phyloP scores from a whole-genome alignment of 306 rosid genomes.

The Ceratonia siliqua region DNA sequence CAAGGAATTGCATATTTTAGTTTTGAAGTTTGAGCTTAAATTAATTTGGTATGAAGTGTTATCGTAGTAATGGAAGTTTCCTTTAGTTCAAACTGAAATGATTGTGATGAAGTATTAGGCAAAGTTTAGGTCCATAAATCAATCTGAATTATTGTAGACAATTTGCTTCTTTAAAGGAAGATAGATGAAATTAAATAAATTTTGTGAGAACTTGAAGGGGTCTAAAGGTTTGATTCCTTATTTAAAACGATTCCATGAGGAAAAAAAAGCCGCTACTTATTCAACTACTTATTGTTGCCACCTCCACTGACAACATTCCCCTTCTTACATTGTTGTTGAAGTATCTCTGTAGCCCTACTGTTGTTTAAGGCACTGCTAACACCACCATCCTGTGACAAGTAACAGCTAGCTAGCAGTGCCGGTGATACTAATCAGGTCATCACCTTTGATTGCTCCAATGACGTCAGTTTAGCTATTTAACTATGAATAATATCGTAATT shows the following conservation, averaged over 20 bases:
- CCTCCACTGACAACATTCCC: background rate
- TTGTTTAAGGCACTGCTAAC: background rate
- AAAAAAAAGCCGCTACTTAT: no score
- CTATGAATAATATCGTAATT: no score
- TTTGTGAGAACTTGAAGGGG: background rate
- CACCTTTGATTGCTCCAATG: background rate
- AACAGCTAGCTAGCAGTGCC: background rate
- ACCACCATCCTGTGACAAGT: background rate
- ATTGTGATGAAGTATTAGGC: background rate
- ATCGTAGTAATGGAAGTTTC: background rate
- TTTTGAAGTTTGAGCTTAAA: background rate
- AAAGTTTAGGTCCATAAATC: conserved; percentile 5
- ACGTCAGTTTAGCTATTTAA: background rate
- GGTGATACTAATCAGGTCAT: background rate
- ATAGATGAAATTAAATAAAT: no score
- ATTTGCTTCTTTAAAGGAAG: background rate
- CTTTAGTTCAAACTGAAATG: conserved; percentile 8
- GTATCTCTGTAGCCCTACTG: background rate
- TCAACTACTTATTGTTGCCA: background rate
- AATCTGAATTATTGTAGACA: background rate
- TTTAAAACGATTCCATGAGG: background rate
- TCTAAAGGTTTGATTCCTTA: background rate
- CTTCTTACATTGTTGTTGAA: background rate
- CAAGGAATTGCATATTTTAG: background rate
- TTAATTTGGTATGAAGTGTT: background rate